Evolutionary conservation across 179 eudicot genomes (phyloP).

Genomic region (Monotropa hypopitys): DNA sequence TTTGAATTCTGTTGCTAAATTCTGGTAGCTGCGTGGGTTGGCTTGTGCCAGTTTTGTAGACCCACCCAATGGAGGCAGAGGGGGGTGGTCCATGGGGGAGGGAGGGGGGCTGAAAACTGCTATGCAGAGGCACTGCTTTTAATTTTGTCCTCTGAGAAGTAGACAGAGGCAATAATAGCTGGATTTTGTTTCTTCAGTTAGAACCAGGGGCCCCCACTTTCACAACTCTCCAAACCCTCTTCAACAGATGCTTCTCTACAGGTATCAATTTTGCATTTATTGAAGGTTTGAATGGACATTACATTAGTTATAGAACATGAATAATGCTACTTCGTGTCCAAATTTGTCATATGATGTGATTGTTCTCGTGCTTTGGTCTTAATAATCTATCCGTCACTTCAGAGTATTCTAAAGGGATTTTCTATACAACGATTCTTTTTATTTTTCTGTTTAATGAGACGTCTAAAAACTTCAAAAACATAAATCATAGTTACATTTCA

Average conservation of each 20-base stretch:
- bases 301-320: not conserved
- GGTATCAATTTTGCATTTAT: not conserved
- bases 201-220: constrained; percentile 22
- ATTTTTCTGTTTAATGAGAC: no score
- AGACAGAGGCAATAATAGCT: constrained; percentile 33
- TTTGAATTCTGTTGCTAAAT: not conserved
- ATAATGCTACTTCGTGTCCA: not conserved
- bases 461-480: no score
- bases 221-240: not conserved
- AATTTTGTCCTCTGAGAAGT: constrained; percentile 37
- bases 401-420: no score
- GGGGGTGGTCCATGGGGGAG: not conserved
- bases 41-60: not conserved
- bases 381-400: not conserved
- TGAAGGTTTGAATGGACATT: not conserved
- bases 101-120: constrained; percentile 18
- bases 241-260: constrained; percentile 11
- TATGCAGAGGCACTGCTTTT: constrained; percentile 30
- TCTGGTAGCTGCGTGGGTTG: constrained; percentile 1
- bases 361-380: not conserved
- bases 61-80: constrained; percentile 7
- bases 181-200: constrained; percentile 38
- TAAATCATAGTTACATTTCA: no score
- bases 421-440: no score
- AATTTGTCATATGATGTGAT: not conserved